Conservation (phyloP, 805 yeast species). For the Gaillardinia entomophila region DNA sequence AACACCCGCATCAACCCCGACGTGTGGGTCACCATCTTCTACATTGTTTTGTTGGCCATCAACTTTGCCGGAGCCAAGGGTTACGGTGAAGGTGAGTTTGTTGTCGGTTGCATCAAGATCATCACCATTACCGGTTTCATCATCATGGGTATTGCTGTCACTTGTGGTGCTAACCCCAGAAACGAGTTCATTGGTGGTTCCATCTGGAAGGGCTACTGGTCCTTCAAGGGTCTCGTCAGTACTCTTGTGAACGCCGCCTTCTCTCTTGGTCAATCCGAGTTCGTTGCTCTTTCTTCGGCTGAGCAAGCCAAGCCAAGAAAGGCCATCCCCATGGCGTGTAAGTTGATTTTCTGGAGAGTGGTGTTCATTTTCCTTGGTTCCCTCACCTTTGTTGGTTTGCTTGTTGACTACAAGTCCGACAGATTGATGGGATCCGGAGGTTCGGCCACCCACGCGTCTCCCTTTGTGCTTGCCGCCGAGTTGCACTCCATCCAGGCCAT, state of each 20-base stretch:
- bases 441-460: slow-evolving; percentile 27
- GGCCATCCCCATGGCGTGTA: slow-evolving; percentile 37
- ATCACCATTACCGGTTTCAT: slow-evolving; percentile 34
- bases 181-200: slow-evolving; percentile 33
- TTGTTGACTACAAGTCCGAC: slow-evolving; percentile 47
- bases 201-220: slow-evolving; percentile 35
- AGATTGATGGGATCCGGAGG: slow-evolving; percentile 23
- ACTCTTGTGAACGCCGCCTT: slow-evolving; percentile 37
- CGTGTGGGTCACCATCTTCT: slow-evolving; percentile 52
- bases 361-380: slow-evolving; percentile 34
- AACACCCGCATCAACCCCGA: slow-evolving; percentile 35
- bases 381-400: slow-evolving; percentile 28
- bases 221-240: slow-evolving; percentile 35
- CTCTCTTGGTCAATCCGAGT: slow-evolving; percentile 37
- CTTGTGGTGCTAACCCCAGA: slow-evolving; percentile 27
- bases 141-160: slow-evolving; percentile 34
- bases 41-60: slow-evolving; percentile 37
- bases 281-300: slow-evolving; percentile 32
- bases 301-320: slow-evolving; percentile 34
- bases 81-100: slow-evolving; percentile 40
- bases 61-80: slow-evolving; percentile 44
- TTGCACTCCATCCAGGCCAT: slow-evolving; percentile 33
- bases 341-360: slow-evolving; percentile 34
- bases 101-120: slow-evolving; percentile 32
- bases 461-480: slow-evolving; percentile 38